These are phyloP conservation scores for Ceratobasidium sp. DNA, from an alignment of 1,284 basidiomycete genomes.

Conservation along the genomic window DNA sequence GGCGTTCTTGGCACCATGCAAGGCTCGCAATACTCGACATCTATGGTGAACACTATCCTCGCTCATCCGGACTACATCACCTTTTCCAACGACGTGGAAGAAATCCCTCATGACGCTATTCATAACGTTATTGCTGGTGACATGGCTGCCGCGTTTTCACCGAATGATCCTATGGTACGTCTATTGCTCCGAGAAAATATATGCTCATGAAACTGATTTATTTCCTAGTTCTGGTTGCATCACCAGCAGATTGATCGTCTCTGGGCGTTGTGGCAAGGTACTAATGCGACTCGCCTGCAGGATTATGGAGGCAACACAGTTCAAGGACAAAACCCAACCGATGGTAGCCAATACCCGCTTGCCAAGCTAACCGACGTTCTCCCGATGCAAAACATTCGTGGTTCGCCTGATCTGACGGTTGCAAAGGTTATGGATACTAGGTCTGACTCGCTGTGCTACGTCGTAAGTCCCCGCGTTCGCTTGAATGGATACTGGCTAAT, in stretches of 20 bases:
- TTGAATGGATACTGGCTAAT: background rate
- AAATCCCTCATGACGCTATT: constrained; percentile 30
- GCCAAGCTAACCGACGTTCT: constrained; percentile 27
- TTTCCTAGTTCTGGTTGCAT: constrained; percentile 39
- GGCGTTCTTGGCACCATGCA: constrained; percentile 30
- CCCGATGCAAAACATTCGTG: constrained; percentile 32
- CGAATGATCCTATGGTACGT: constrained; percentile 40
- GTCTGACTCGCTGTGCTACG: constrained; percentile 42
- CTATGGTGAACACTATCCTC: constrained; percentile 8
- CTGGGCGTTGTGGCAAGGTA: constrained; percentile 43
- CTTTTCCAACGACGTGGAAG: constrained; percentile 29
- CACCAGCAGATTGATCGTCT: constrained; percentile 47
- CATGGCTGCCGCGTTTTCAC: constrained; percentile 41
- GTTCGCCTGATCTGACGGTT: constrained; percentile 38
- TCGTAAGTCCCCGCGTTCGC: background rate
- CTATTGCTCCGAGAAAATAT: background rate
- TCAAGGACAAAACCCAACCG: constrained; percentile 21
- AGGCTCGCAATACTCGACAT: constrained; percentile 29
- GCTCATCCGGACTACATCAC: constrained; percentile 1
- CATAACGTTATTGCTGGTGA: constrained; percentile 40
- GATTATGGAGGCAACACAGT: constrained; percentile 35
- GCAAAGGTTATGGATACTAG: constrained; percentile 39
- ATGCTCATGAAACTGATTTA: background rate
- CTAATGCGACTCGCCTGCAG: constrained; percentile 20
- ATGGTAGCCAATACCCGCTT: constrained; percentile 31